A percentile compares a stretch with the other conserved stretches of the same genome.
phyloP scores from a whole-genome alignment of 139 green algal genomes.

The Closterium sp. region DNA sequence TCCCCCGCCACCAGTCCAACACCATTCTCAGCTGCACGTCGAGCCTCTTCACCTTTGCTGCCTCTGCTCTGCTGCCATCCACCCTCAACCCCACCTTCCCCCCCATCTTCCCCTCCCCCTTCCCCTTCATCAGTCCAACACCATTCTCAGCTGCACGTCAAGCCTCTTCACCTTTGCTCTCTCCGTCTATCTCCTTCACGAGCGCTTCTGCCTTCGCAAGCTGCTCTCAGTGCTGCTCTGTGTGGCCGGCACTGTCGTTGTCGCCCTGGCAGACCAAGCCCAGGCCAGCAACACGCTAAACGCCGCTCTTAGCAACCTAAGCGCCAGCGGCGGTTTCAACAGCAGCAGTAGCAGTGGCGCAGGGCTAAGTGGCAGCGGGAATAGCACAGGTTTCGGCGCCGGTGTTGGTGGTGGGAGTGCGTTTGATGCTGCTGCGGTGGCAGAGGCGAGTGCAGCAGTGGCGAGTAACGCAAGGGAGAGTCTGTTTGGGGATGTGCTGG shows the following conservation, averaged over 20 bases:
- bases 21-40: slow-evolving; percentile 88
- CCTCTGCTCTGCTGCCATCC: too few species aligned
- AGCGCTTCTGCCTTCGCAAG: slow-evolving; percentile 65
- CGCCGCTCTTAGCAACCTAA: background rate
- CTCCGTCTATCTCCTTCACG: slow-evolving; percentile 59
- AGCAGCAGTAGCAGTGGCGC: background rate
- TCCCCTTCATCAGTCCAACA: slow-evolving; percentile 73
- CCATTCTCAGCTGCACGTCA: slow-evolving; percentile 83
- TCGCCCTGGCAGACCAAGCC: slow-evolving; percentile 64
- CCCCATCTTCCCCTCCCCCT: background rate
- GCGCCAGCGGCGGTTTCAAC: background rate
- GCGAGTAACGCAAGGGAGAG: background rate
- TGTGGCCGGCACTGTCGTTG: slow-evolving; percentile 69
- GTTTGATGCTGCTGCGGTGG: background rate
- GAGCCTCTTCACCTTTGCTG: slow-evolving; percentile 86
- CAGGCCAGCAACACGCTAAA: background rate
- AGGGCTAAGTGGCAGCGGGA: background rate
- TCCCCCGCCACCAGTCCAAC: slow-evolving; percentile 66
- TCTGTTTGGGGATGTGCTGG: slow-evolving; percentile 73
- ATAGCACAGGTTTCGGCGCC: background rate
- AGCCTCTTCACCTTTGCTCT: slow-evolving; percentile 87
- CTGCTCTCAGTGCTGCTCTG: slow-evolving; percentile 67
- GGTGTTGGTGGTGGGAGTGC: background rate
- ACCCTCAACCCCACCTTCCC: background rate
- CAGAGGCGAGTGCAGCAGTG: background rate